Percentiles rank a stretch among this genome's conserved stretches.
phyloP scores from a whole-genome alignment of 2,329 filamentous ascomycete genomes.

The Aspergillus candidus region DNA sequence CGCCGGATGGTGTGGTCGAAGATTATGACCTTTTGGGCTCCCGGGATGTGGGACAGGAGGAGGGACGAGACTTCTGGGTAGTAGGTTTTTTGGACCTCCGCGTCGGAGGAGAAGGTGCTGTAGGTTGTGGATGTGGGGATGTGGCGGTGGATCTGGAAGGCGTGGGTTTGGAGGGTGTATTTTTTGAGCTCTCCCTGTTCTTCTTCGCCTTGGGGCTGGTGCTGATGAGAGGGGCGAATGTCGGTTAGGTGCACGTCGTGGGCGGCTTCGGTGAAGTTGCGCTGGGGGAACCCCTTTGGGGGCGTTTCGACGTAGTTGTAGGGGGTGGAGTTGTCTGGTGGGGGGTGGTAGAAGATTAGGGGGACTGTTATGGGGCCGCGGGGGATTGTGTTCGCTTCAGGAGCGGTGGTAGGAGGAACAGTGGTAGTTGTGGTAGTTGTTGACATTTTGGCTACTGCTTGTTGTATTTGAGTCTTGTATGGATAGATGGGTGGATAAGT shows the following conservation, averaged over 20 bases:
- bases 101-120: slow-evolving; percentile 59
- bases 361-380: slow-evolving; percentile 56
- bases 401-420: slow-evolving; percentile 3
- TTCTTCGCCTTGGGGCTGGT: slow-evolving; percentile 27
- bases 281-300: slow-evolving; percentile 54
- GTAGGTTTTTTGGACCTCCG: slow-evolving; percentile 64
- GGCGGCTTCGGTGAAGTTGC: slow-evolving; percentile 54
- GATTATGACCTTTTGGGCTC: slow-evolving; percentile 60
- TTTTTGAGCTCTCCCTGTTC: neutral
- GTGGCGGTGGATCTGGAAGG: slow-evolving; percentile 61
- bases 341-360: slow-evolving; percentile 62
- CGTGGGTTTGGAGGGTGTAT: slow-evolving; percentile 66
- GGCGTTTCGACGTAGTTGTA: slow-evolving; percentile 63
- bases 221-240: slow-evolving; percentile 60
- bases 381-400: slow-evolving; percentile 33
- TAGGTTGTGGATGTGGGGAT: slow-evolving; percentile 52
- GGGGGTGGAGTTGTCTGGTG: slow-evolving; percentile 53
- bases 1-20: slow-evolving; percentile 90
- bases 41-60: slow-evolving; percentile 61
- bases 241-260: slow-evolving; percentile 60
- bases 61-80: slow-evolving; percentile 78
- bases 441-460: no score
- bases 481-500: no score
- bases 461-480: no score
- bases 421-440: slow-evolving; percentile 3